Conservation (phyloP, 176 grass and related monocot genomes). For the Oryza glaberrima region DNA sequence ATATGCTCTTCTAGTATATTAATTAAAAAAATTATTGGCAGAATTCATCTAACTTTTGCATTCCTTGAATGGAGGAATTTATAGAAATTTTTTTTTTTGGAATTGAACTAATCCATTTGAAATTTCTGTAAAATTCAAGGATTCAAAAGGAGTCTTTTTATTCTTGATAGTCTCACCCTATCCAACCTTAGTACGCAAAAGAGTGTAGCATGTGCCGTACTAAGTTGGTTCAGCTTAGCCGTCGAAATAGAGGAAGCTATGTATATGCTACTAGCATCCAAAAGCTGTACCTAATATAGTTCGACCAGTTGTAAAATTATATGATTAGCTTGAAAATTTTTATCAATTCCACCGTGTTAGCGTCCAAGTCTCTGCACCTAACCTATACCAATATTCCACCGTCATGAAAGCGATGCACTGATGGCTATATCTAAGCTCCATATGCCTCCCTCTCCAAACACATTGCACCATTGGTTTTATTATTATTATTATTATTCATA, state of each 20-base stretch:
- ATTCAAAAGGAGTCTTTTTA: too few relatives aligned
- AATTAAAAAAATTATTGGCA: too few relatives aligned
- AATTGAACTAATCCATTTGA: too few relatives aligned
- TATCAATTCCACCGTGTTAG: slow-evolving; percentile 11
- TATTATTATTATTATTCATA: too few relatives aligned
- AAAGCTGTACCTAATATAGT: slow-evolving; percentile 17
- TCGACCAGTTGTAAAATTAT: background rate
- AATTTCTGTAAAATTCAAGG: too few relatives aligned
- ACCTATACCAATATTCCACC: slow-evolving; percentile 11
- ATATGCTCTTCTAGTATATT: background rate
- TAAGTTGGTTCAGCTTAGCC: slow-evolving; percentile 31
- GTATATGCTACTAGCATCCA: slow-evolving; percentile 25
- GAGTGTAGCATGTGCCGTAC: background rate
- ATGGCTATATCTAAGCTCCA: background rate
- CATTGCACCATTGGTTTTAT: background rate
- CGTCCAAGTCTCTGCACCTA: slow-evolving; percentile 14
- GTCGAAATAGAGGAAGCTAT: slow-evolving; percentile 18
- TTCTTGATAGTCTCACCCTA: background rate
- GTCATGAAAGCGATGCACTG: slow-evolving; percentile 14
- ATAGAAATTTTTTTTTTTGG: too few relatives aligned
- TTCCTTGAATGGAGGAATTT: too few relatives aligned
- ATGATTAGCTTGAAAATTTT: background rate
- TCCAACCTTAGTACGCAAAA: background rate
- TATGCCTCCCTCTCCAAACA: background rate
- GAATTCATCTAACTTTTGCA: too few relatives aligned